Percentiles rank a stretch among this genome's conserved stretches.
phyloP scores from a whole-genome alignment of 2,329 filamentous ascomycete genomes.

The Atkinsonella texensis region DNA sequence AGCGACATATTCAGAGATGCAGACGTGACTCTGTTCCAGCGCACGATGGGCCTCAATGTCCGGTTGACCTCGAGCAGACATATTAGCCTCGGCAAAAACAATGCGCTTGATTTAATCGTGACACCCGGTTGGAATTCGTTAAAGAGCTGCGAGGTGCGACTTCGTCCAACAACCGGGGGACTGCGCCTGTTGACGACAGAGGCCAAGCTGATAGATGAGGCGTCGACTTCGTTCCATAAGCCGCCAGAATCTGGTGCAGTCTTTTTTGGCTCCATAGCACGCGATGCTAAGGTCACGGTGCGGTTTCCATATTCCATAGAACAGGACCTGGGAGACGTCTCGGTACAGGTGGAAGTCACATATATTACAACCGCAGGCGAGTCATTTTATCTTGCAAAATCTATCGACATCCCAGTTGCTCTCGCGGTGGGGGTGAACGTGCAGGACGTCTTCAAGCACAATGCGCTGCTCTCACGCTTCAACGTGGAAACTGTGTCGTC shows the following conservation, averaged over 20 bases:
- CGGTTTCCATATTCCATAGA: conserved; percentile 75
- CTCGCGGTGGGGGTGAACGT: conserved; percentile 90
- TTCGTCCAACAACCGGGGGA: conserved; percentile 54
- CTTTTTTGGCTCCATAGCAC: conserved; percentile 33
- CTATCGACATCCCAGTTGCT: conserved; percentile 57
- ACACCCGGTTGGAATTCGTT: conserved; percentile 64
- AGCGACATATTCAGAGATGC: conserved; percentile 44
- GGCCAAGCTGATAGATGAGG: conserved; percentile 34
- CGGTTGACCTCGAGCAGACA: conserved; percentile 53
- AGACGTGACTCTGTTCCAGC: conserved; percentile 62
- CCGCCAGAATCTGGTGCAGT: conserved; percentile 43
- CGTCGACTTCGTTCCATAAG: conserved; percentile 32
- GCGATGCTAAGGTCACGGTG: conserved; percentile 41
- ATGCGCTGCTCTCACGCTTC: conserved; percentile 75
- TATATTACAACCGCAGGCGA: conserved; percentile 57
- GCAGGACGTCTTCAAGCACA: conserved; percentile 85
- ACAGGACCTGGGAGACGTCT: conserved; percentile 57
- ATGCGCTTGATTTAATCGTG: conserved; percentile 63
- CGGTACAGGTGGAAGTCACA: conserved; percentile 61
- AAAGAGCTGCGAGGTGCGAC: conserved; percentile 43
- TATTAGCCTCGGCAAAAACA: conserved; percentile 69
- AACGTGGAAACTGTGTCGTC: conserved; percentile 72
- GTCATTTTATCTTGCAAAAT: conserved; percentile 22
- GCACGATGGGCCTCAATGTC: conserved; percentile 54
- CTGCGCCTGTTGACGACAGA: conserved; percentile 51